Evolutionary conservation across 768 basidiomycete species (phyloP).

Genomic region (Suillus bovinus): DNA sequence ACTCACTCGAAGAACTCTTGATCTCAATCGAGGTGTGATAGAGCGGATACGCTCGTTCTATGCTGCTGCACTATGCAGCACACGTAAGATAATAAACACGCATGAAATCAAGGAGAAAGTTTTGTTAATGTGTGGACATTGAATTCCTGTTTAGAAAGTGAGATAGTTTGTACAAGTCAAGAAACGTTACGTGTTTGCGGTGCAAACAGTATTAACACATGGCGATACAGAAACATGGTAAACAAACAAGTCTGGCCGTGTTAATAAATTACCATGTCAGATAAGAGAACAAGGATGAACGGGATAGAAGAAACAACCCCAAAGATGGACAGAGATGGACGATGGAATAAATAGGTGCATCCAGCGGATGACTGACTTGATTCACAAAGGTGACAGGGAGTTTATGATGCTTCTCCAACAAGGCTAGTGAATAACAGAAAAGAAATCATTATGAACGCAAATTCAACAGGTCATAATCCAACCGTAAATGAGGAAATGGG

Average conservation of each 20-base stretch:
- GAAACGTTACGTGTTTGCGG: background rate
- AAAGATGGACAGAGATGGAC: background rate
- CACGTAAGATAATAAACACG: background rate
- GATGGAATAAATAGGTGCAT: constrained; percentile 1
- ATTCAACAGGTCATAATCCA: background rate
- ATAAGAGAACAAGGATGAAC: constrained; percentile 5
- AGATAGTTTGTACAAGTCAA: background rate
- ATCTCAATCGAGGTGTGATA: background rate
- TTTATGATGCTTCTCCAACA: background rate
- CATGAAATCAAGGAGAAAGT: background rate
- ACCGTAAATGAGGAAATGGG: background rate
- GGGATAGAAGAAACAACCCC: constrained; percentile 1
- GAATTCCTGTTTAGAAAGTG: background rate
- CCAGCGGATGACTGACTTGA: background rate
- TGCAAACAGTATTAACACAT: constrained; percentile 2
- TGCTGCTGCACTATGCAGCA: background rate
- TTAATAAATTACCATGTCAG: constrained; percentile 7
- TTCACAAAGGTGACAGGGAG: background rate
- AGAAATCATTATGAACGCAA: background rate
- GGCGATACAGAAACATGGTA: background rate
- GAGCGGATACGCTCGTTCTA: background rate
- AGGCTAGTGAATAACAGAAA: background rate
- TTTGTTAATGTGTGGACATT: background rate
- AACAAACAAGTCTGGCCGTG: constrained; percentile 4
- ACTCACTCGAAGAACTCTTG: background rate